Base-by-base conservation (phyloP, 345 rosid species). In the Turnera subulata region DNA sequence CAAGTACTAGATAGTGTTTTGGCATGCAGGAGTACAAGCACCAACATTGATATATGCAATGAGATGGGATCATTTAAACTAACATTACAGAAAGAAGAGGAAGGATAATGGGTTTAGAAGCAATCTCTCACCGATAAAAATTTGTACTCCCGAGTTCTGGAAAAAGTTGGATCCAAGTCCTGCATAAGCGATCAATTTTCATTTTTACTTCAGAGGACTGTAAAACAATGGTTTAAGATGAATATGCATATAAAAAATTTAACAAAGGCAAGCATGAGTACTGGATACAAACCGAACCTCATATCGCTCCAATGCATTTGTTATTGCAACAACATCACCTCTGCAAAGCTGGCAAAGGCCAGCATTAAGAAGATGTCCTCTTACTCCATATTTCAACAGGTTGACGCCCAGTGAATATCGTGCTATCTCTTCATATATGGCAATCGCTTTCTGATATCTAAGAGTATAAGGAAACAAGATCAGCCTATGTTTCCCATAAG, bases 271-370 rank as follows among this genome's bases (percentile, higher is more conserved):
- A 13, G 18, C 39, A 39, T 13, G 5, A 14, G 16, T 26, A 24
- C 18, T 17, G 24, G 19, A 10, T 15, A 12, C 23, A 7, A 46
- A 14, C 0, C 25, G 11, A 14, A 70, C 69, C 69, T 64, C 56
- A 46, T 63, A 69, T 55, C 33, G 51, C 46, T 70, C 62, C 50
- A 70, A 42, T 38, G 69, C 59, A 49, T 70, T 58, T 21, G 61
- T 58, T 16, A 70, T 63, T 1, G 74, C 65, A 38, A 67, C 61
- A 40, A 58, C 40, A 46, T 63, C 65, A 0, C 65, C 60, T 48
- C 44, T 58, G 50, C 74, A 53, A 21, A 63, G 74, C 2, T 58
- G 74, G 56, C 74, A 63, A 53, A 70, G 40, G 43, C 69, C 74
- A 26, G 61, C 69, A 63, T 69, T 69, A 23, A 69, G 65, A 58